A percentile compares a stretch with the other conserved stretches of the same genome.
Conservation (phyloP, 106 monocot species). For the Allium fistulosum region DNA sequence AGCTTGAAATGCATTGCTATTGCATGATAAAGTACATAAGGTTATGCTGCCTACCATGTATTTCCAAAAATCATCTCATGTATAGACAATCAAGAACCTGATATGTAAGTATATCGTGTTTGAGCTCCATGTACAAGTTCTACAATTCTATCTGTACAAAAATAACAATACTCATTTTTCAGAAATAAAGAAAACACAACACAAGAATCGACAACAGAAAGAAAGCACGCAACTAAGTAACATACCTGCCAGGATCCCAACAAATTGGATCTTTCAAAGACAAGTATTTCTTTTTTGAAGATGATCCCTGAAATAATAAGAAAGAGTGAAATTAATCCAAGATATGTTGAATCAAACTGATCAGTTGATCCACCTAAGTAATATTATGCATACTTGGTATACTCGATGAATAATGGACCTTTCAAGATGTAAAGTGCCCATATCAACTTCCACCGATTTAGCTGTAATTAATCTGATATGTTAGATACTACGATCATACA, state of each 20-base stretch:
- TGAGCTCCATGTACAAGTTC: conserved; percentile 86
- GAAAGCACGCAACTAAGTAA: conserved; percentile 5
- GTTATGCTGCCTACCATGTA: too few relatives aligned
- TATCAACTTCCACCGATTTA: conserved; percentile 70
- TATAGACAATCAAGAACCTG: conserved; percentile 51
- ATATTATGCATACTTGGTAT: conserved; percentile 45
- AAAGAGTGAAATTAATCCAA: too few relatives aligned
- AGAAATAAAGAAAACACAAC: background rate
- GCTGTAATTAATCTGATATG: conserved; percentile 20
- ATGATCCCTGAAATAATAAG: conserved; percentile 39
- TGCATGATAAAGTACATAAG: conserved; percentile 1
- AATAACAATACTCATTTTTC: background rate
- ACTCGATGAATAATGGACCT: conserved; percentile 80
- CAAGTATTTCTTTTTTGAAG: conserved; percentile 49
- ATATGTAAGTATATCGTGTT: conserved; percentile 89
- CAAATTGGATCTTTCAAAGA: conserved; percentile 47
- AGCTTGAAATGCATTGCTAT: background rate
- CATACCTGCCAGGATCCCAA: conserved; percentile 84
- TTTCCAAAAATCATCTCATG: background rate
- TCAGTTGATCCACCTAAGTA: background rate
- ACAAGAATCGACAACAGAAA: background rate
- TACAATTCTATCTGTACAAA: conserved; percentile 58
- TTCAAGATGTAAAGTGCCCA: conserved; percentile 85
- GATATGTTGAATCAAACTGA: too few relatives aligned
- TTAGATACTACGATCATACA: too few relatives aligned